Evolutionary conservation across 495 filamentous ascomycete species (phyloP), one percentile per base, ranked within the genome.

Genomic region (Endocarpon pusillum): DNA sequence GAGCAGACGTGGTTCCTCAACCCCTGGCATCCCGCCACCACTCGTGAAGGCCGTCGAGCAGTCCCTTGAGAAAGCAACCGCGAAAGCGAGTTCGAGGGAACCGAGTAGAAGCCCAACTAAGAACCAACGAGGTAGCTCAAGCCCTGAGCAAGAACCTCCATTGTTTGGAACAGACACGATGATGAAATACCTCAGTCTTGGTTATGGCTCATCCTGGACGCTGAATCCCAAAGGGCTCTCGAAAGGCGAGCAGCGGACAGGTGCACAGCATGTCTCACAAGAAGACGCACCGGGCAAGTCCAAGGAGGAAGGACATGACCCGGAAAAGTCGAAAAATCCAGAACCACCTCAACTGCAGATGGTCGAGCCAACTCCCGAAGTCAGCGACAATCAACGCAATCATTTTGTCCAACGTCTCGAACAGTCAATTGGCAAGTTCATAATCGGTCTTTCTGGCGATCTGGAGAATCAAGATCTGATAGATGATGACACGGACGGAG

Each of bases 361-460:
- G 19, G 21, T 58, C 9, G 55, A 57, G 6, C 57, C 57, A n/a
- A 36, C 48, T 24, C 55, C 52, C 20, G 52, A 59, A 32, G 39
- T 46, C 21, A 44, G 53, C 19, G 15, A 27, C 12, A 24, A 42
- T 1, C 46, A 49, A 33, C 36, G 42, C 5, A 43, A 45, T 32
- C 42, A 45, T 10, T 43, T 40, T 18, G 21, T 38, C 9, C 53
- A 57, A 35, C 19, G n/a, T 11, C 11, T 35, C 19, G 33, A 40
- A 21, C 26, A 32, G 10, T 16, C 51, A 33, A 37, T 36, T 11
- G 81, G 78, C 4, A 67, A 68, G 36, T 91, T 75, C 44, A 54
- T 86, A 8, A 67, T 91, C 37, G 82, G 82, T 2, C 58, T 85
- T 3, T 63, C 64, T 36, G 75, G 78, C 10, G 62, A 74, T 26